Evolutionary conservation across 2,329 filamentous ascomycete species (phyloP).

Genomic region (Cladosporium sphaerospermum): DNA sequence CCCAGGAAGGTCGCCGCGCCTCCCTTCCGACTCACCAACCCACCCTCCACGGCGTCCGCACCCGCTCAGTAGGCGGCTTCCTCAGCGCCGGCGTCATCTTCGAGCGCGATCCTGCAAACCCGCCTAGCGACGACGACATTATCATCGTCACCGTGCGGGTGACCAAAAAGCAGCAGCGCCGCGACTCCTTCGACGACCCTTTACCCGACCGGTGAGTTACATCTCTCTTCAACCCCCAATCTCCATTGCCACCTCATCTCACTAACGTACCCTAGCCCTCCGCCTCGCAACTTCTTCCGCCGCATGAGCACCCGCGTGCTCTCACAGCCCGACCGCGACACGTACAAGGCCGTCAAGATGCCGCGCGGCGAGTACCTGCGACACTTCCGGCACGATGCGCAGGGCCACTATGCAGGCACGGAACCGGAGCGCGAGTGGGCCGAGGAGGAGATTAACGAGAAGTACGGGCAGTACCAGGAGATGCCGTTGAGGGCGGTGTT

Average conservation of each 20-base stretch:
- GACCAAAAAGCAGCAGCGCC: neutral
- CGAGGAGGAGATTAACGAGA: conserved; percentile 18
- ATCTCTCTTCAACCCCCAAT: conserved; percentile 12
- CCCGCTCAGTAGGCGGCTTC: neutral
- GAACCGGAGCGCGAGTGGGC: conserved; percentile 26
- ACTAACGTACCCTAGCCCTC: conserved; percentile 16
- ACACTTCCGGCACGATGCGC: conserved; percentile 20
- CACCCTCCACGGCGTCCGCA: neutral
- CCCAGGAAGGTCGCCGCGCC: neutral
- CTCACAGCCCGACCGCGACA: conserved; percentile 14
- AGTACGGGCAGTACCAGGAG: conserved; percentile 22
- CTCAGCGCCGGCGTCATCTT: conserved; percentile 4
- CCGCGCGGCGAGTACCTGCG: conserved; percentile 25
- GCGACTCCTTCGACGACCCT: conserved; percentile 6
- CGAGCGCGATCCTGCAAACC: neutral
- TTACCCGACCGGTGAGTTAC: conserved; percentile 8
- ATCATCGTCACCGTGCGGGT: conserved; percentile 25
- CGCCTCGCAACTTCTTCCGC: conserved; percentile 21
- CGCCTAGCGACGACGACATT: conserved; percentile 21
- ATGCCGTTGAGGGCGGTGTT: conserved; percentile 9
- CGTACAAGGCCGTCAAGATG: conserved; percentile 26
- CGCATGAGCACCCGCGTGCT: conserved; percentile 23
- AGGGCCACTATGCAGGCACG: conserved; percentile 25
- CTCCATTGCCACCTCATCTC: neutral
- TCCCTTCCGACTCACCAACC: neutral